Evolutionary conservation across 208 protist species (phyloP), one percentile per base, ranked within the genome.

Genomic region (Wallacemonas sp.): DNA sequence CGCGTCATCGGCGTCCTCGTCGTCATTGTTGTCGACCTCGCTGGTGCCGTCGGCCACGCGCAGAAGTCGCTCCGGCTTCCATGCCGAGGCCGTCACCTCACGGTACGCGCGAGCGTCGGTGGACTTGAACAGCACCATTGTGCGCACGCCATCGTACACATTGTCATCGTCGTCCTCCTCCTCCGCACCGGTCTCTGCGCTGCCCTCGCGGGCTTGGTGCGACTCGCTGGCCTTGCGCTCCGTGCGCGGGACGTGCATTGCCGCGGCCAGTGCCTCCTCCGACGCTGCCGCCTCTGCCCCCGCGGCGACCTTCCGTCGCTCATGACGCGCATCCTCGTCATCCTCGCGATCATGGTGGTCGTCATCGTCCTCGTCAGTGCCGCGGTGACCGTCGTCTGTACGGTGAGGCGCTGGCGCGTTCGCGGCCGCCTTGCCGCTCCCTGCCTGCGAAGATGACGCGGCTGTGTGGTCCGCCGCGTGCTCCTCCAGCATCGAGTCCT

Each of bases 131-230:
- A 92, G 74, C 32, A 92, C 74, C 52, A 82, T 79, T 32, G 89
- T 89, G 42, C 76, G 79, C 32, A 95, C 89, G 52, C 86, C 85
- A 66, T 93, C 85, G 57, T 82, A 95, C 23, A 82, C 65, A 38
- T 77, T 84, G 31, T 78, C 81, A 31, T 78, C 81, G 36, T 84
- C 84, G 36, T 84, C 77, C 2, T 86, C 84, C n/a, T 57, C 52
- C 8, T 62, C 66, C 28, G 4, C 50, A 23, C 36, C 46, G 2
- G 50, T 48, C 45, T 57, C 49, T 25, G 2, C 50, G n/a, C 45
- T 29, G n/a, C 11, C 32, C 2, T 36, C 26, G 20, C 52, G 52
- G 8, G 16, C 52, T 3, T 59, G 11, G 44, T 1, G 44, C 11
- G 44, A 23, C 44, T 12, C 31, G 32, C 52, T 64, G 22, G 8